Base-by-base conservation (phyloP, 371 early-diverging fungal species). In the Lichtheimia corymbifera region DNA sequence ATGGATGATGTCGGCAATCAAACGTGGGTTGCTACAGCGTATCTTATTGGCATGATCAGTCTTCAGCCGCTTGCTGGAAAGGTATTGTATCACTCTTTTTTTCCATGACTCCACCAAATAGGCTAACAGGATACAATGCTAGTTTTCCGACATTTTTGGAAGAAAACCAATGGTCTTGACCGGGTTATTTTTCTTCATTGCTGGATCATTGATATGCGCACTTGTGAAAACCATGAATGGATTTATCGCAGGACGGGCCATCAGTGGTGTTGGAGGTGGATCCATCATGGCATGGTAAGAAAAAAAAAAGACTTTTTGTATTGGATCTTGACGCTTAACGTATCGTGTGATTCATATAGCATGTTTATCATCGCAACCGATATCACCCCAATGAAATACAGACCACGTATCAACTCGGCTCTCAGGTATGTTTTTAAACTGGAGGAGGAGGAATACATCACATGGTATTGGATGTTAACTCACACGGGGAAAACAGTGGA, bases 301-400 rank as follows among this genome's bases (percentile, higher is more conserved):
- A 35, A 35, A 28, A 28, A 28, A 0, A 7, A 27, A 4, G 7
- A 30, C 30, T 1, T 35, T 9, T 35, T 35, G 35, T 9, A 9
- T 35, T 5, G 6, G 11, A 9, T 1, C 35, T 35, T 35, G 35
- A 28, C 5, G 5, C 11, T 9, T 35, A 35, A 35, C 82, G 88
- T 61, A 90, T 89, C 5, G 66, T 89, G 24, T 20, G 67, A 91
- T 22, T 77, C 87, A 67, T 74, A 86, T 12, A 70, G 85, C 68
- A 79, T 82, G 20, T 79, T 89, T 54, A 89, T 94, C 60, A 87
- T 93, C 59, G 85, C 93, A 45, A 83, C 93, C 3, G 96, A 95
- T 53, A 72, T 94, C 17, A 60, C 71, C 0, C 73, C 89, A 13
- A 43, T 90, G n/a, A 67, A 81, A 12, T 83, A 91, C 18, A 82